These are phyloP conservation scores for Babesia gibsoni DNA, from an alignment of 169 alveolate genomes.

Conservation along the genomic window DNA sequence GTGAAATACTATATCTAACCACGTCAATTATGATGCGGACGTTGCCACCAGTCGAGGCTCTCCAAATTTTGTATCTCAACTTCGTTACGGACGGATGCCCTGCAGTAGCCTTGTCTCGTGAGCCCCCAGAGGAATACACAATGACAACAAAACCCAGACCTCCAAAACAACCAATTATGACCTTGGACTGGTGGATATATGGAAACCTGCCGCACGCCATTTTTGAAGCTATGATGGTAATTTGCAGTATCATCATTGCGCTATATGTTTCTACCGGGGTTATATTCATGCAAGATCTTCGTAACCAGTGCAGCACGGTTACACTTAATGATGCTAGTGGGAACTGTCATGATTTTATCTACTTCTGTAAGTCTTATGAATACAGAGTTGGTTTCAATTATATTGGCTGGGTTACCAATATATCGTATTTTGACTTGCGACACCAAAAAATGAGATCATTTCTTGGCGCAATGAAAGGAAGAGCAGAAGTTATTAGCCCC, in stretches of 20 bases:
- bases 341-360: slow-evolving; percentile 48
- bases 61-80: slow-evolving; percentile 86
- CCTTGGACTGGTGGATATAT: slow-evolving; percentile 87
- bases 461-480: slow-evolving; percentile 83
- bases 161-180: slow-evolving; percentile 85
- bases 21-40: slow-evolving; percentile 79
- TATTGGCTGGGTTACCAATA: slow-evolving; percentile 86
- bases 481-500: slow-evolving; percentile 38
- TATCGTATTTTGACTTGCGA: slow-evolving; percentile 77
- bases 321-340: slow-evolving; percentile 33
- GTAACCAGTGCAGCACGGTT: slow-evolving; percentile 69
- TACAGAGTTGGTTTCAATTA: slow-evolving; percentile 73
- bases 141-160: slow-evolving; percentile 87
- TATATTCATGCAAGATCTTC: slow-evolving; percentile 65
- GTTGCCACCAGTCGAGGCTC: slow-evolving; percentile 89
- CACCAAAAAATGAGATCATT: slow-evolving; percentile 68
- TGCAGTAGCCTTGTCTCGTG: slow-evolving; percentile 90
- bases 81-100: slow-evolving; percentile 91
- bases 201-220: slow-evolving; percentile 88
- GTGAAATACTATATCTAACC: slow-evolving; percentile 86
- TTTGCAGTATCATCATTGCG: slow-evolving; percentile 79
- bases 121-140: slow-evolving; percentile 86
- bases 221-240: slow-evolving; percentile 84
- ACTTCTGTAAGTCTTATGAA: slow-evolving; percentile 83
- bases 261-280: slow-evolving; percentile 84